Percentiles rank a stretch among this genome's conserved stretches.
These are phyloP conservation scores for Cercospora sp. DNA, from an alignment of 2,329 filamentous ascomycete species.

Conservation along the genomic window DNA sequence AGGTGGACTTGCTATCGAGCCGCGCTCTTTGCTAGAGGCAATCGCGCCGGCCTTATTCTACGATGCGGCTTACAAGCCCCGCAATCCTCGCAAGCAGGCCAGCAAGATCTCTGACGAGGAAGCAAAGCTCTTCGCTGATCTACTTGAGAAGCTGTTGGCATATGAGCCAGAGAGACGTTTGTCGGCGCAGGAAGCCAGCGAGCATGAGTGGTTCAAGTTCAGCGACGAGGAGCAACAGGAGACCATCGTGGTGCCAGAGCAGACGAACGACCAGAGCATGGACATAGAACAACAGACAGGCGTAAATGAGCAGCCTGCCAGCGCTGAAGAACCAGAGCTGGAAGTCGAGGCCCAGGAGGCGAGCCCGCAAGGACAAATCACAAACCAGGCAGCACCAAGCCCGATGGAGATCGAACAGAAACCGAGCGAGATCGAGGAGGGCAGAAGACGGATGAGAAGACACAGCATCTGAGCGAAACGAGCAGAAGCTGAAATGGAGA, in stretches of 20 bases:
- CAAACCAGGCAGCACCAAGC: neutral
- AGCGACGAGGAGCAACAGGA: too few relatives aligned
- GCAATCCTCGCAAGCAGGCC: too few relatives aligned
- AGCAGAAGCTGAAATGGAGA: neutral
- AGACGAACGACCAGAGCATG: too few relatives aligned
- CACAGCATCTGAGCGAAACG: neutral
- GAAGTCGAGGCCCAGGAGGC: neutral
- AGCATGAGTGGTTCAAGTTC: neutral
- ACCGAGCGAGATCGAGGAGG: neutral
- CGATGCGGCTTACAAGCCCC: too few relatives aligned
- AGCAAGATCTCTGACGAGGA: neutral
- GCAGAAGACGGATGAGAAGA: neutral
- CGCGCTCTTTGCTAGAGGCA: too few relatives aligned
- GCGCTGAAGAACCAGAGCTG: neutral
- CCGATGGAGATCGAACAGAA: neutral
- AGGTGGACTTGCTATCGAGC: too few relatives aligned
- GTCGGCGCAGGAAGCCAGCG: neutral
- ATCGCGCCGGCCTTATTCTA: too few relatives aligned
- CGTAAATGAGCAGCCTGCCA: neutral
- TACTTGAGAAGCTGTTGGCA: neutral
- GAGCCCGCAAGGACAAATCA: neutral
- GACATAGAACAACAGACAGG: neutral
- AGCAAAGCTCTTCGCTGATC: neutral
- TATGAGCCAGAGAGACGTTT: neutral
- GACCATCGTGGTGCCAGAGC: too few relatives aligned